Evolutionary conservation across 345 rosid species (phyloP).

Genomic region (Populus tremula): DNA sequence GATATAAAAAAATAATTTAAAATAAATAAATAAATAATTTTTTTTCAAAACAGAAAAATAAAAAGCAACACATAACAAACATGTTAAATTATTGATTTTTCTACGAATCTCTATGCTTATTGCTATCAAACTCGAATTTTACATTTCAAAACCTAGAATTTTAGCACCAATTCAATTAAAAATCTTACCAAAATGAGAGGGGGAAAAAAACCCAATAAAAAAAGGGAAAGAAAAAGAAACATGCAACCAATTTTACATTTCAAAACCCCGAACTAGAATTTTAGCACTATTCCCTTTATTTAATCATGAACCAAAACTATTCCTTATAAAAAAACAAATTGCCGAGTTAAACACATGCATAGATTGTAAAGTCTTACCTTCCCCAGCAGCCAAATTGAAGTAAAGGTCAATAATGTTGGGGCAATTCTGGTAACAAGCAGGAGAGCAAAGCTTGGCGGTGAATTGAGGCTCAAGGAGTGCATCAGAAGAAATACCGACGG

Average conservation of each 20-base stretch:
- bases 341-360: not conserved
- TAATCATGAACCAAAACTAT: not conserved
- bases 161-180: too few species aligned
- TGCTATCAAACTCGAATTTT: not conserved
- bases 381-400: slow-evolving; percentile 93
- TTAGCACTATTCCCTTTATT: not conserved
- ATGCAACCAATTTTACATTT: not conserved
- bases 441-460: slow-evolving; percentile 77
- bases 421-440: slow-evolving; percentile 62
- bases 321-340: not conserved
- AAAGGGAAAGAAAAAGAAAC: not conserved
- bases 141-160: too few species aligned
- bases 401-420: slow-evolving; percentile 92
- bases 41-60: too few species aligned
- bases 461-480: slow-evolving; percentile 75
- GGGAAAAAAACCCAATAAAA: too few species aligned
- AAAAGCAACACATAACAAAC: too few species aligned
- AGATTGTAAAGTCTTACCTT: slow-evolving; percentile 46
- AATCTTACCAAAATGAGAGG: not conserved
- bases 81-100: too few species aligned
- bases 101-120: not conserved
- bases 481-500: slow-evolving; percentile 89
- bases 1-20: too few species aligned
- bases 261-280: not conserved
- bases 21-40: too few species aligned